Evolutionary conservation across 2,329 filamentous ascomycete species (phyloP), one percentile per base, ranked within the genome.

Genomic region (Cladosporium colombiae): DNA sequence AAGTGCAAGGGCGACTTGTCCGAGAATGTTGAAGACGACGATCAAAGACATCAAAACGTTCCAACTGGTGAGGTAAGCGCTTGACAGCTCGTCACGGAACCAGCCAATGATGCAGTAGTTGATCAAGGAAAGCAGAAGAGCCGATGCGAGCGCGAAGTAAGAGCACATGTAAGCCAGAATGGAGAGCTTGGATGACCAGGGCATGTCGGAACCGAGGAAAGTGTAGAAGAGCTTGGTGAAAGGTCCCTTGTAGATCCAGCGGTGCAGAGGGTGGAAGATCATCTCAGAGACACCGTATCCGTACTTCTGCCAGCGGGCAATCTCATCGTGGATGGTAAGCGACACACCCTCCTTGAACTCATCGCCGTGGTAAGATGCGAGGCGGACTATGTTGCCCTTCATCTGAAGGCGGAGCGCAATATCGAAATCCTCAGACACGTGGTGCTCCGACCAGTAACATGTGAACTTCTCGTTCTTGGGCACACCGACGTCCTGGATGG

Each of bases 371-470:
- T 91, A 92, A 0, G 87, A 84, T 11, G 86, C 90, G 0, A 92
- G 81, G 13, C 90, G 88, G 53, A 91, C 85, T 44, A 87, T 82
- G 75, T 89, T 91, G 25, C 89, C 89, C n/a, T 81, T 81, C 68
- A 85, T 87, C 76, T 93, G 90, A 5, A 92, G 82, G 44, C 90
- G 88, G 0, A 93, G 82, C 10, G 88, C 85, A 78, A 92, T 91
- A 68, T 92, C 90, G 64, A 92, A 92, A 71, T 93, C 90, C 68
- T 93, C 90, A 0, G 89, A 92, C 0, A 93, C 90, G 70, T 90
- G 89, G 7, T 83, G 83, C 74, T 92, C 90, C 8, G 89, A 91
- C 90, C 90, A 92, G 78, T 86, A 91, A 71, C 88, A 87, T 21
- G 87, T 84, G 69, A 87, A 83, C 13, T 84, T 85, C 61, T 87